Conservation (phyloP, 441 rosid species). For the Populus trichocarpa region DNA sequence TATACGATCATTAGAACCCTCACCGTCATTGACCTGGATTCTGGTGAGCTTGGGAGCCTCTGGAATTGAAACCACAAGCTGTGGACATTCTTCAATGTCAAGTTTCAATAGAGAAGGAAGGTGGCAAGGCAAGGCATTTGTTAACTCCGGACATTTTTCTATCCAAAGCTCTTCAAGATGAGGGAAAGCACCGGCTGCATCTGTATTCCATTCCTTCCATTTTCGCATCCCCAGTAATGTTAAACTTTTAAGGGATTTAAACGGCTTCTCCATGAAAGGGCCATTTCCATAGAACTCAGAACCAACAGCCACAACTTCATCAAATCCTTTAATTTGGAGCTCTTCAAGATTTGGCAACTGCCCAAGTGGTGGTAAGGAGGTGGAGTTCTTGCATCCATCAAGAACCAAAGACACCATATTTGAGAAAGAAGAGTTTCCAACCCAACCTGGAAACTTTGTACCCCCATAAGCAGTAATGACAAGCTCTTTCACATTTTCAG, state of each 20-base stretch:
- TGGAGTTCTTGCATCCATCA: slow-evolving; percentile 13
- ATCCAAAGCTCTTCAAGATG: slow-evolving; percentile 19
- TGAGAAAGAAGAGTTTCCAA: slow-evolving; percentile 19
- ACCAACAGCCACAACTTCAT: background rate
- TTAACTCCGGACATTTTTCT: slow-evolving; percentile 19
- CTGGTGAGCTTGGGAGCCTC: slow-evolving; percentile 2
- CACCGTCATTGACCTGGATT: slow-evolving; percentile 12
- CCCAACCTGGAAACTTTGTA: slow-evolving; percentile 25
- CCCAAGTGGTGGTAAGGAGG: slow-evolving; percentile 19
- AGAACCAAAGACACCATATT: slow-evolving; percentile 14
- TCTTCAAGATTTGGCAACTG: background rate
- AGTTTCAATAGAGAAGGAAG: slow-evolving; percentile 18
- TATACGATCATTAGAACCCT: background rate
- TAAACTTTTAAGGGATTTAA: slow-evolving; percentile 19
- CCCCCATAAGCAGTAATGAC: slow-evolving; percentile 17
- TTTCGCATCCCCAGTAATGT: slow-evolving; percentile 8
- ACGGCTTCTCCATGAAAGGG: background rate
- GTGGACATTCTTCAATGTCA: slow-evolving; percentile 2
- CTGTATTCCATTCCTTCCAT: slow-evolving; percentile 22
- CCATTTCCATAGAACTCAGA: background rate
- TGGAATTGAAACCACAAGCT: slow-evolving; percentile 11
- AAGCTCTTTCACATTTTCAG: slow-evolving; percentile 11
- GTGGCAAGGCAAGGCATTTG: slow-evolving; percentile 4
- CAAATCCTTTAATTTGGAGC: background rate
- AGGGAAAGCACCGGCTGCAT: slow-evolving; percentile 23